Percentiles rank a stretch among this genome's conserved stretches.
Evolutionary conservation across 148 eudicot genomes (phyloP).

Genomic region (Euryodendron excelsum): DNA sequence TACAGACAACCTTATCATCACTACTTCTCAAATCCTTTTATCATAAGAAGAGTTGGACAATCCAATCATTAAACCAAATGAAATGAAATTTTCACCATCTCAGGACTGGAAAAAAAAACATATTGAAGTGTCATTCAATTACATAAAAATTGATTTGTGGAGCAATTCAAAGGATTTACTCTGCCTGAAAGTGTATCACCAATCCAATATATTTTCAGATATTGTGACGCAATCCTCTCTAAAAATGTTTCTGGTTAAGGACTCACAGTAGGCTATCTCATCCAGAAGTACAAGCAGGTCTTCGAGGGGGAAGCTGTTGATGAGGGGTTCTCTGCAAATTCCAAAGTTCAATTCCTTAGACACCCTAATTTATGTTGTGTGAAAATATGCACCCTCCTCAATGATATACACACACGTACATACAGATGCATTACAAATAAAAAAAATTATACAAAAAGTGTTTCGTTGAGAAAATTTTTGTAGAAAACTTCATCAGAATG

Average conservation of each 20-base stretch:
- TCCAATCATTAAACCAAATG: not conserved
- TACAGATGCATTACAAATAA: not conserved
- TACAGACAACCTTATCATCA: no score
- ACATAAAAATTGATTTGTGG: not conserved
- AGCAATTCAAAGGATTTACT: not conserved
- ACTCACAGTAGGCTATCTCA: slow-evolving; percentile 33
- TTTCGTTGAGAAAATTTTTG: no score
- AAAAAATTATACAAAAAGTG: no score
- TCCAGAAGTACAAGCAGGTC: slow-evolving; percentile 68
- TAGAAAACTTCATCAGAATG: no score
- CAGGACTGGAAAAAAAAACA: not conserved
- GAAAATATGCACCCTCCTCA: no score
- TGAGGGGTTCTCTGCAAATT: slow-evolving; percentile 71
- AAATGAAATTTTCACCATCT: slow-evolving; percentile 4
- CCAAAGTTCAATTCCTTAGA: no score
- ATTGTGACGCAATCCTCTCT: no score
- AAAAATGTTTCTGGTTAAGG: not conserved
- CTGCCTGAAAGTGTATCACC: slow-evolving; percentile 2
- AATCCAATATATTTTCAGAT: not conserved
- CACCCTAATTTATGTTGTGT: no score
- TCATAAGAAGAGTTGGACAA: slow-evolving; percentile 1
- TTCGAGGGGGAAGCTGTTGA: slow-evolving; percentile 65
- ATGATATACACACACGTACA: not conserved
- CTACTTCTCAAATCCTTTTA: no score
- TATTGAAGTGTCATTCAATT: not conserved